Evolutionary conservation across 1,284 basidiomycete species (phyloP), one percentile per base, ranked within the genome.

Genomic region (Coniferiporia weirii): DNA sequence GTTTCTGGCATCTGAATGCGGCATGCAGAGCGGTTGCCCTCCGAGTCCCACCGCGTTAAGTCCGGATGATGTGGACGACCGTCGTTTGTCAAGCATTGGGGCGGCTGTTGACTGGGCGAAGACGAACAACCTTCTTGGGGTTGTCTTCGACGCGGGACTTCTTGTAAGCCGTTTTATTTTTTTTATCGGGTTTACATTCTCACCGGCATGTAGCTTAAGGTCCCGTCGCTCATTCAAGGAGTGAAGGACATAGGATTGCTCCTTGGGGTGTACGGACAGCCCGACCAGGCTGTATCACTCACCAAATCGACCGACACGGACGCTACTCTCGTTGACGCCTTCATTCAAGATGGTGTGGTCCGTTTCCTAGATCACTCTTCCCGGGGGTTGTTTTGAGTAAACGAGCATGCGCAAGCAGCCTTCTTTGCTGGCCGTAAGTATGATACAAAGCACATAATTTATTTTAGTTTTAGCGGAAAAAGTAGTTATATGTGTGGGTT

Each of bases 31-130:
- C 65, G 67, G 64, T 52, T 70, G 69, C 60, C 66, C 73, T 45
- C 73, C 73, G 38, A 75, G 73, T 65, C 66, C 73, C 40, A 78
- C 76, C 51, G 74, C 76, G 45, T 68, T 74, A 56, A 74, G 73
- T 64, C 72, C 75, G 60, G 78, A 77, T 59, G 78, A 79, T 66
- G 75, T 75, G 50, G 71, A 75, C 61, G 79, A 84, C 66, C 75
- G 76, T 64, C 76, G 83, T 61, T 69, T 88, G 73, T 75, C 79
- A 71, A 95, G 91, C 68, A 86, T 98, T 43, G 83, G 88, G 62
- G 89, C 93, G 63, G 95, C 95, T 15, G 94, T 98, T 58, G 92
- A 96, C 66, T 98, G 98, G 71, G 93, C 95, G 20, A 94, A 91
- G 70, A 79, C 81, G 60, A 98, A 98, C 73, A 99, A 99, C 72